Conservation (phyloP, 129 eudicot species). For the Escallonia herrerae region DNA sequence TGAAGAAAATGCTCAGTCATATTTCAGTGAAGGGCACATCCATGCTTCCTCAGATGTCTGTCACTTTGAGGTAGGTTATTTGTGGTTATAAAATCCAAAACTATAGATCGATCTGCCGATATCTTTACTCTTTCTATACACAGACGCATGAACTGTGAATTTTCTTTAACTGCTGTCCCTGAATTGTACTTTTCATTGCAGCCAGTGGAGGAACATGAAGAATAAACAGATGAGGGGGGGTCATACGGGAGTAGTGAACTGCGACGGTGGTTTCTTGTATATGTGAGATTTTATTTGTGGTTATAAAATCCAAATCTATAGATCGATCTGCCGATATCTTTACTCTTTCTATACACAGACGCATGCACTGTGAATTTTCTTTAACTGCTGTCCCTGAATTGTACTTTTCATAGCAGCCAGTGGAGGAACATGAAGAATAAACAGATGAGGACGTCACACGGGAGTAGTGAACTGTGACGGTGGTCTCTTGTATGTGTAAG, state of each 20-base stretch:
- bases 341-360: background rate
- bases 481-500: slow-evolving; percentile 17
- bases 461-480: slow-evolving; percentile 16
- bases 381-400: slow-evolving; percentile 1
- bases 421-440: slow-evolving; percentile 18
- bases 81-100: background rate
- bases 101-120: no score
- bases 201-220: slow-evolving; percentile 21
- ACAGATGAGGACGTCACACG: slow-evolving; percentile 16
- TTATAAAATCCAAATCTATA: background rate
- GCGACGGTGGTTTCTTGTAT: no score
- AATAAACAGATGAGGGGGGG: slow-evolving; percentile 17
- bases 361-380: background rate
- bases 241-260: no score
- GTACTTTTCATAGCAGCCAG: slow-evolving; percentile 18
- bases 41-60: slow-evolving; percentile 57
- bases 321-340: no score
- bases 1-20: slow-evolving; percentile 81
- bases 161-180: background rate
- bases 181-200: slow-evolving; percentile 15
- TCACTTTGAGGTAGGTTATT: slow-evolving; percentile 39
- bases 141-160: background rate
- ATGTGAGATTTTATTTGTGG: slow-evolving; percentile 11
- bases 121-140: background rate
- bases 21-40: slow-evolving; percentile 73